These are phyloP conservation scores for Prototheca cutis DNA, from an alignment of 163 green algal genomes.

Conservation along the genomic window DNA sequence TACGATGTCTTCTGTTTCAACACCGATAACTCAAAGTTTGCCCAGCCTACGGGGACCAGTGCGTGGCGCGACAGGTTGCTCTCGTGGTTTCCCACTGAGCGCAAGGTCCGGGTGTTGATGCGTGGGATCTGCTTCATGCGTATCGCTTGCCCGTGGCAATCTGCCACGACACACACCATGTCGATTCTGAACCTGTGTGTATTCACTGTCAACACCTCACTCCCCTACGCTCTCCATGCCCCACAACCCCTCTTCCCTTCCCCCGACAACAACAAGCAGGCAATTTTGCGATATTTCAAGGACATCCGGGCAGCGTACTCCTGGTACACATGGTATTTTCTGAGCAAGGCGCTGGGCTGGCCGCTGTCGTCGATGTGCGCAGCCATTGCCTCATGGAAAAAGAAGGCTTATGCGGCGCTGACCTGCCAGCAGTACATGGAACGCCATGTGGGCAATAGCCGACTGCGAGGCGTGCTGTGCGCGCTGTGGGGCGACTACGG, in stretches of 20 bases:
- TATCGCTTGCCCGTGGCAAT: too few relatives aligned
- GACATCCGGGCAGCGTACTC: neutral
- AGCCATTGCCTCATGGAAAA: neutral
- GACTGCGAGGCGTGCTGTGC: neutral
- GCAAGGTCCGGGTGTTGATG: neutral
- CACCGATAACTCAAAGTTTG: neutral
- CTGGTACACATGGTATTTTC: neutral
- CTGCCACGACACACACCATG: too few relatives aligned
- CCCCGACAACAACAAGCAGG: neutral
- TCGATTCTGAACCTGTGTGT: too few relatives aligned
- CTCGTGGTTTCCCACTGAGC: neutral
- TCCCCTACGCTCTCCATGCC: too few relatives aligned
- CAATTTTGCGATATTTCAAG: neutral
- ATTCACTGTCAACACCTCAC: too few relatives aligned
- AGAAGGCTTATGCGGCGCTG: neutral
- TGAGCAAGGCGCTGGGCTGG: neutral
- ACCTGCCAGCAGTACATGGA: constrained; percentile 4
- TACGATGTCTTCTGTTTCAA: constrained; percentile 1
- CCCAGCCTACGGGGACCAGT: neutral
- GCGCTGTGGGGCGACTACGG: constrained; percentile 2
- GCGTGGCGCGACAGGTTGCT: neutral
- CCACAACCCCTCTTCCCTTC: neutral
- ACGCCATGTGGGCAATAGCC: neutral
- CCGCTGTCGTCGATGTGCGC: neutral
- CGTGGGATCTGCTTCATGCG: too few relatives aligned